phyloP scores from a whole-genome alignment of 2,329 filamentous ascomycete species.

The Arthrobotrys entomopaga region DNA sequence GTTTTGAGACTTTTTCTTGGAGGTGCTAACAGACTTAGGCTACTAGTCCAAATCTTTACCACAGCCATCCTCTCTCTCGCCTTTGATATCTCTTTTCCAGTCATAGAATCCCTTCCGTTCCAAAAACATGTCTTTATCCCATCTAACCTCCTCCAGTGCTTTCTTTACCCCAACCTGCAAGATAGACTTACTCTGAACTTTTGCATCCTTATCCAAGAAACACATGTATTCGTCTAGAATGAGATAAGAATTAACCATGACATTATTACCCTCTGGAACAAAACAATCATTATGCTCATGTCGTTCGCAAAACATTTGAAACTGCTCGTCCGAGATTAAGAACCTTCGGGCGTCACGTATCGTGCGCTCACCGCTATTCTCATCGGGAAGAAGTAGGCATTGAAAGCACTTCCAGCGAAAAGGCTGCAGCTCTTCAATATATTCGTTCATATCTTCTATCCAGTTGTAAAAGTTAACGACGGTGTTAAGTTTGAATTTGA shows the following conservation, averaged over 20 bases:
- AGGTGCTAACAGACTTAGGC: background rate
- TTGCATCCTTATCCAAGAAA: conserved; percentile 29
- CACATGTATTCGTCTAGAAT: conserved; percentile 59
- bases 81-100: conserved; percentile 62
- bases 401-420: conserved; percentile 68
- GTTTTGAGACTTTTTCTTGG: background rate
- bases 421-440: conserved; percentile 59
- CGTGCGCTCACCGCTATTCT: conserved; percentile 65
- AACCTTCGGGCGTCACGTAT: conserved; percentile 64
- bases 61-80: background rate
- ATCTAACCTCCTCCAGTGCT: conserved; percentile 64
- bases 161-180: conserved; percentile 55
- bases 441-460: conserved; percentile 66
- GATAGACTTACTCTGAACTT: conserved; percentile 22
- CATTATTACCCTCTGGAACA: conserved; percentile 66
- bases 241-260: conserved; percentile 68
- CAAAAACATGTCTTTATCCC: conserved; percentile 65
- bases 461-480: conserved; percentile 67
- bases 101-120: conserved; percentile 66
- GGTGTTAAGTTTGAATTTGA: conserved; percentile 71
- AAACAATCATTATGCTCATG: conserved; percentile 64
- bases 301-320: conserved; percentile 64
- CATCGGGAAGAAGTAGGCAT: conserved; percentile 66
- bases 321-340: conserved; percentile 66
- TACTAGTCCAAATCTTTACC: conserved; percentile 2